phyloP scores from a whole-genome alignment of 495 filamentous ascomycete genomes.

The Aspergillus affinis region DNA sequence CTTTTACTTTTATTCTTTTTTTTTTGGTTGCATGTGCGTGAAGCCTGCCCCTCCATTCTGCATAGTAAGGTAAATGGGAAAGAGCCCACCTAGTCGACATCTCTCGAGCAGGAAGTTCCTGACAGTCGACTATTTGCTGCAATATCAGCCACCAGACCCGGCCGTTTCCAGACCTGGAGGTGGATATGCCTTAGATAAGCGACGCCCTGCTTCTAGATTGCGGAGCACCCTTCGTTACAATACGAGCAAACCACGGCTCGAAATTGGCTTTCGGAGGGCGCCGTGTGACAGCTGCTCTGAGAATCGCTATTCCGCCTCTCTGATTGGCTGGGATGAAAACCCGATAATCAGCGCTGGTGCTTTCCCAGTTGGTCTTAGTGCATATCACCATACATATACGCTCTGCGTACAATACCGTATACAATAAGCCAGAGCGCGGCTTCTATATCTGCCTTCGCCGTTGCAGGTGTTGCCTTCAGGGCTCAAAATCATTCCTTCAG shows the following conservation, averaged over 20 bases:
- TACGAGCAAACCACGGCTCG: background rate
- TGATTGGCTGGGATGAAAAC: slow-evolving; percentile 29
- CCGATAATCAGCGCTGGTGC: background rate
- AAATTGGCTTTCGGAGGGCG: slow-evolving; percentile 10
- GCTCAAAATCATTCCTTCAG: too few species aligned
- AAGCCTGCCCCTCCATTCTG: background rate
- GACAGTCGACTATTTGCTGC: background rate
- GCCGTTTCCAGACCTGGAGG: background rate
- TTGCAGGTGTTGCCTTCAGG: too few species aligned
- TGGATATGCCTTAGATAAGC: too few species aligned
- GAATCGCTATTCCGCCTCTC: background rate
- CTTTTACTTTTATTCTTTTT: too few species aligned
- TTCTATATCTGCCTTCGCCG: too few species aligned
- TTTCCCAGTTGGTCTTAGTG: background rate
- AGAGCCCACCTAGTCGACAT: too few species aligned
- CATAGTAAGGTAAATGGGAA: background rate
- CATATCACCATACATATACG: background rate
- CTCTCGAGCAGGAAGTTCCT: background rate
- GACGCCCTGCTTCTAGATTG: too few species aligned
- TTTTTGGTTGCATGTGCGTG: too few species aligned
- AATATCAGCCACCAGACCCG: background rate
- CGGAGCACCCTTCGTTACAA: background rate
- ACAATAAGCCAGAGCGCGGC: slow-evolving; percentile 3
- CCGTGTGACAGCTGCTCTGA: slow-evolving; percentile 8
- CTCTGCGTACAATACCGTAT: background rate